Conservation (phyloP, 352 stramenopile genomes). For the Phytopythium kandeliae region DNA sequence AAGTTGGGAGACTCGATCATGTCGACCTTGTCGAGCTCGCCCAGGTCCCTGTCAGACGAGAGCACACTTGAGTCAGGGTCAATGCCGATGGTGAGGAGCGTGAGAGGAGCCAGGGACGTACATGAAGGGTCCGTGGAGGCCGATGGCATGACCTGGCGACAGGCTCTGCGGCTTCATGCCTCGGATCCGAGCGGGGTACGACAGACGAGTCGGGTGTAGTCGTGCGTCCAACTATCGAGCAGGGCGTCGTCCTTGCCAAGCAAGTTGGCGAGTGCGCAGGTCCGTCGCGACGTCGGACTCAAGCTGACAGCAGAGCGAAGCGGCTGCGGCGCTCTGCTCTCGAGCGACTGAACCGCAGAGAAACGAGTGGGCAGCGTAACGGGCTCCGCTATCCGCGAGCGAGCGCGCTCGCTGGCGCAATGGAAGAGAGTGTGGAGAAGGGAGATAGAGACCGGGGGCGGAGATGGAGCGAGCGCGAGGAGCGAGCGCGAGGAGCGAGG, state of each 20-base stretch:
- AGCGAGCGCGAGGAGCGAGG: not conserved
- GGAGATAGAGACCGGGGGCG: too few species aligned
- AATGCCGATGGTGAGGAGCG: not conserved
- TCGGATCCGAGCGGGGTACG: not conserved
- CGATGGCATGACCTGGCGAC: conserved; percentile 1
- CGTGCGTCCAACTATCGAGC: not conserved
- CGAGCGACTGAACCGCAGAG: not conserved
- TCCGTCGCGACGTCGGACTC: not conserved
- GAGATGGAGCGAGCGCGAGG: not conserved
- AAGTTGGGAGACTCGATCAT: conserved; percentile 25
- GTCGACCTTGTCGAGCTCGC: conserved; percentile 25
- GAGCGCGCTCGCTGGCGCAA: not conserved
- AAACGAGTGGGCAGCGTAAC: not conserved
- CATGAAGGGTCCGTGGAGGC: conserved; percentile 2
- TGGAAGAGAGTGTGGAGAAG: not conserved
- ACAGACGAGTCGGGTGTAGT: not conserved
- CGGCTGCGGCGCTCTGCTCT: too few species aligned
- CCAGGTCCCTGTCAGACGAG: conserved; percentile 14
- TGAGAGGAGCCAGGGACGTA: not conserved
- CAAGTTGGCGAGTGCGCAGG: conserved; percentile 4
- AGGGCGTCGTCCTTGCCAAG: conserved; percentile 2
- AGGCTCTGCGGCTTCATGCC: conserved; percentile 4
- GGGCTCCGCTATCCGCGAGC: not conserved
- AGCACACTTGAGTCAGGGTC: conserved; percentile 5
- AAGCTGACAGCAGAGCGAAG: conserved; percentile 2